Evolutionary conservation across 176 grass and related monocot species (phyloP).

Genomic region (Oryza australiensis): DNA sequence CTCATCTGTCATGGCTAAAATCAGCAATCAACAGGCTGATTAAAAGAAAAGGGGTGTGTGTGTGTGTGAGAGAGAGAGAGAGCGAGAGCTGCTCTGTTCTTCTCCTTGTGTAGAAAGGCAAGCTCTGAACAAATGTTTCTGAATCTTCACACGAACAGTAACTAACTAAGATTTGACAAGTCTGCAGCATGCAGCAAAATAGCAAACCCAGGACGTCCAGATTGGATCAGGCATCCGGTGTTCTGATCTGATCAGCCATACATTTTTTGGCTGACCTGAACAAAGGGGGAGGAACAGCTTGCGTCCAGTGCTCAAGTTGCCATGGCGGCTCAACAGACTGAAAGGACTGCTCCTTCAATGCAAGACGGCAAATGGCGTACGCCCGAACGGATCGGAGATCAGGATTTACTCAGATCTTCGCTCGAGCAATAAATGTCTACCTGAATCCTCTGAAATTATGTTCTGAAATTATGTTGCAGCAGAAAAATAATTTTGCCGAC

Average conservation of each 20-base stretch:
- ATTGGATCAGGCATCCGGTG: neutral
- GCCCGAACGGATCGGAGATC: neutral
- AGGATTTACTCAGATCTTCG: neutral
- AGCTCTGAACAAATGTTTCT: neutral
- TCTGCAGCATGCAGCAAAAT: neutral
- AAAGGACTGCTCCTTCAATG: conserved; percentile 15
- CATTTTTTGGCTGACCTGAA: neutral
- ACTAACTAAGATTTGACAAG: neutral
- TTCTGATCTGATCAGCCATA: neutral
- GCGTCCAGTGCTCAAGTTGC: neutral
- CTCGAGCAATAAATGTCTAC: conserved; percentile 33
- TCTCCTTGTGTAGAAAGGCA: neutral
- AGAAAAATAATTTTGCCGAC: neutral
- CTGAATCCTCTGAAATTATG: conserved; percentile 7
- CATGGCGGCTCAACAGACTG: conserved; percentile 23
- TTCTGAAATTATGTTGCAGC: too few relatives aligned
- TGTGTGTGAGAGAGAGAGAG: too few relatives aligned
- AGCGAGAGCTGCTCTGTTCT: neutral
- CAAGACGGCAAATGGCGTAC: neutral
- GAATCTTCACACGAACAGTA: neutral
- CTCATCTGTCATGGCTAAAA: neutral
- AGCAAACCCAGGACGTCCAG: neutral
- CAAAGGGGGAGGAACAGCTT: neutral
- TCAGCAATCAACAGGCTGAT: neutral
- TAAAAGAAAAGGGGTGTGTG: too few relatives aligned